phyloP scores from a whole-genome alignment of 202 grass and related monocot genomes.

The Musa balbisiana region DNA sequence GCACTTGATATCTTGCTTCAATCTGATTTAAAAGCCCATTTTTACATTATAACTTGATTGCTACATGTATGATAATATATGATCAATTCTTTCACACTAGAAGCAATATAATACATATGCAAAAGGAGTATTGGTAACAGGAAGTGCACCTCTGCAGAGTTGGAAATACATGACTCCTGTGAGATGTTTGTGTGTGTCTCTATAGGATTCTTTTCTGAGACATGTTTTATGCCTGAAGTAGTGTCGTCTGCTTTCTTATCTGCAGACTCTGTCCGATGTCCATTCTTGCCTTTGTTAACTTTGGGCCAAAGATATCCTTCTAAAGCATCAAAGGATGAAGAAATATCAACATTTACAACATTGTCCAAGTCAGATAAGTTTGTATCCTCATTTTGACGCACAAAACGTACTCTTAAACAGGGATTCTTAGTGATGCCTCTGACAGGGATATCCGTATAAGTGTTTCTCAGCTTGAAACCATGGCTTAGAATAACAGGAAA shows the following conservation, averaged over 20 bases:
- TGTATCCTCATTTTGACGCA: slow-evolving; percentile 60
- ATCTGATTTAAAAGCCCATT: not conserved
- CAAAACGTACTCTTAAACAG: slow-evolving; percentile 79
- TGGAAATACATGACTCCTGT: slow-evolving; percentile 34
- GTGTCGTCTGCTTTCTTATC: slow-evolving; percentile 1
- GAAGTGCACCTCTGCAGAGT: slow-evolving; percentile 52
- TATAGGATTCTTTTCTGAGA: slow-evolving; percentile 26
- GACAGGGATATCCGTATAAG: slow-evolving; percentile 58
- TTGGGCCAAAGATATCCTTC: slow-evolving; percentile 78
- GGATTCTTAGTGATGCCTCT: slow-evolving; percentile 53
- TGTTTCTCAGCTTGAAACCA: slow-evolving; percentile 63
- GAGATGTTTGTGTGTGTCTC: slow-evolving; percentile 33
- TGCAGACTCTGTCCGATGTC: slow-evolving; percentile 29
- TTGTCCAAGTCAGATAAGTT: slow-evolving; percentile 48
- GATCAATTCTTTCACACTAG: not conserved
- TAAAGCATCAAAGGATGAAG: slow-evolving; percentile 55
- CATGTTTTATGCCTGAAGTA: slow-evolving; percentile 34
- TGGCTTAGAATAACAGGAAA: slow-evolving; percentile 89
- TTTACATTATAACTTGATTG: not conserved
- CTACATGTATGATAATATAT: too few species aligned
- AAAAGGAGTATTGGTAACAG: not conserved
- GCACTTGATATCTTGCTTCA: not conserved
- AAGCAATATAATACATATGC: not conserved
- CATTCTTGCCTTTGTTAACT: slow-evolving; percentile 32
- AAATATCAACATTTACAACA: slow-evolving; percentile 59